Percentiles rank a stretch among this genome's conserved stretches.
Conservation (phyloP, 257 asterid species). For the Nicotiana attenuata region DNA sequence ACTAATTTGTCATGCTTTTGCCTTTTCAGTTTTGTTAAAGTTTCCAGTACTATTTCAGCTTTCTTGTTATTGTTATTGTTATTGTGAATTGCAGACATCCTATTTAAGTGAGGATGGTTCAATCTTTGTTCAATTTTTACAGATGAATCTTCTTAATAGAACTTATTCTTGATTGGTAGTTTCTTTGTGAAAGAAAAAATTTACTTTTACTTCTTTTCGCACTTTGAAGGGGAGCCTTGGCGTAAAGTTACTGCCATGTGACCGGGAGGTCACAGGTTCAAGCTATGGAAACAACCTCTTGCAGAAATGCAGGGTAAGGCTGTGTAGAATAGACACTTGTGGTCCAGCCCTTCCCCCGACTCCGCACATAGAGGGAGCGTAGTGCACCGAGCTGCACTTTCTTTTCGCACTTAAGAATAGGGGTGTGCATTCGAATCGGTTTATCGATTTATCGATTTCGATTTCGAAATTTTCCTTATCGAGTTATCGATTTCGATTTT, state of each 20-base stretch:
- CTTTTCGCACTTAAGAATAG: not conserved
- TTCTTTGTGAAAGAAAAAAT: not conserved
- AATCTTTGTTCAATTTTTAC: not conserved
- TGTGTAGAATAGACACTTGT: too few relatives aligned
- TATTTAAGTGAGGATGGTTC: not conserved
- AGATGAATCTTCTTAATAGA: not conserved
- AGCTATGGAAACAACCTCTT: too few relatives aligned
- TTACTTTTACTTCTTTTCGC: not conserved
- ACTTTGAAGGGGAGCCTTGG: not conserved
- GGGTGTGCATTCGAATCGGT: too few relatives aligned
- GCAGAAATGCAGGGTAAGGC: too few relatives aligned
- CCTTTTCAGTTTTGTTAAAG: not conserved
- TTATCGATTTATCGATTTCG: too few relatives aligned
- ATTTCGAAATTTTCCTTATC: too few relatives aligned
- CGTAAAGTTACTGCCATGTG: too few relatives aligned
- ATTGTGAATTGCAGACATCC: not conserved
- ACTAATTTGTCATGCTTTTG: constrained; percentile 19
- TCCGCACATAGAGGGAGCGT: too few relatives aligned
- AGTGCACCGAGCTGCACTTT: too few relatives aligned
- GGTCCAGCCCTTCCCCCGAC: too few relatives aligned
- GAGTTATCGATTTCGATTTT: too few relatives aligned
- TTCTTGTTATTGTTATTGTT: not conserved
- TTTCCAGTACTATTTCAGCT: not conserved
- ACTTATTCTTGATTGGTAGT: not conserved
- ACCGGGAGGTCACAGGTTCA: too few relatives aligned